These are phyloP conservation scores for Heteromeles arbutifolia DNA, from an alignment of 306 rosid genomes.

Conservation along the genomic window DNA sequence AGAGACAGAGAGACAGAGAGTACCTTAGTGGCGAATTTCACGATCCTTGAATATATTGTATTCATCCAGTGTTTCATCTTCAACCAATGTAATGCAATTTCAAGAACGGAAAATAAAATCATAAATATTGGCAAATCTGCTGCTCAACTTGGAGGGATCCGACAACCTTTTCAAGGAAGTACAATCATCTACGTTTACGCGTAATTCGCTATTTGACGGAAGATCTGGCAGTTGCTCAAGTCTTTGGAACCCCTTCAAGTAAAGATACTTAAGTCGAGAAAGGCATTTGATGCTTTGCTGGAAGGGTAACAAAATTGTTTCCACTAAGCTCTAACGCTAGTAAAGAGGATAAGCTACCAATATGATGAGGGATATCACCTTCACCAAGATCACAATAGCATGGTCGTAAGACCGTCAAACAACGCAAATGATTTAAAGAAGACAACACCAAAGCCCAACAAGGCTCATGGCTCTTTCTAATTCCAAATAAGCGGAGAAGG, in stretches of 20 bases:
- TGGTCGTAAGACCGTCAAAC: background rate
- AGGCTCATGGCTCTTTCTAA: background rate
- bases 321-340: background rate
- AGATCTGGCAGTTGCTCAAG: constrained; percentile 3
- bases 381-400: background rate
- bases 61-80: background rate
- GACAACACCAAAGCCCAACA: background rate
- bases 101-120: background rate
- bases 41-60: background rate
- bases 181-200: background rate
- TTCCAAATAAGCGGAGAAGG: background rate
- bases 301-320: constrained; percentile 10
- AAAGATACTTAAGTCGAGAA: background rate
- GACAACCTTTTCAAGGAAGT: background rate
- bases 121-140: background rate
- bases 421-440: background rate
- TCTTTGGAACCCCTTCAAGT: background rate
- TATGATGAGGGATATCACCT: background rate
- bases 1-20: background rate
- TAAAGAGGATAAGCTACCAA: constrained; percentile 1
- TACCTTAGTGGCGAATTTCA: background rate
- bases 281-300: constrained; percentile 8
- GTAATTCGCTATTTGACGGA: background rate
- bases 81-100: constrained; percentile 7
- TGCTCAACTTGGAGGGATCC: background rate